Base-by-base conservation (phyloP, 2,329 filamentous ascomycete species). In the Stagonosporopsis chrysanthemi region DNA sequence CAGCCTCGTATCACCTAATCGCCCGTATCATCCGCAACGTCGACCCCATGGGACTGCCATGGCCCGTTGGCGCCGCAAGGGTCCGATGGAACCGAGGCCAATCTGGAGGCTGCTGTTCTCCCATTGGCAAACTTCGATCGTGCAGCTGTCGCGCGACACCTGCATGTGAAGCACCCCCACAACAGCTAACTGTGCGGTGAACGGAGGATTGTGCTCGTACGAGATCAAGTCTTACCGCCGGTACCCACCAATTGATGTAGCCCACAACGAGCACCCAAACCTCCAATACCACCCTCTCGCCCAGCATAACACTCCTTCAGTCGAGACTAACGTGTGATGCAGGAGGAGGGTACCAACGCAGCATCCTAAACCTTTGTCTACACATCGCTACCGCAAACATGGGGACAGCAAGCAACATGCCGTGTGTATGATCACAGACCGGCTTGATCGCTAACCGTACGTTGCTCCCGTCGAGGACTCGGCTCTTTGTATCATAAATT, bases 401-500 rank as follows among this genome's bases (percentile, higher is more conserved):
- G 9, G 11, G 6, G 1, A 36, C 33, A 17, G 4, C n/a, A 19
- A 17, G 6, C 28, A 12, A 14, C 14, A 33, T 22, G n/a, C 4
- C 26, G 17, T 17, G 23, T 36, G 33, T 44, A 24, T 51, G 29
- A 62, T 58, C 48, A 56, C 19, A 23, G 52, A 53, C 45, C 53
- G 52, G 52, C 52, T 53, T 41, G 6, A 28, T 23, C 33, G 52
- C 52, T 48, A 28, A 55, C 42, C 28, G 26, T 35, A 44, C 28
- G 50, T 38, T 53, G 46, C 47, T 47, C 38, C 36, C 35, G 17
- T 19, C 15, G 38, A 55, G 52, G 58, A 65, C 2, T 65, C 44
- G 28, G 52, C 53, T 47, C 45, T 42, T 17, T 19, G 24, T 54
- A 35, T 23, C 5, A 22, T 28, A 44, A 22, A 48, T 4, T 29